These are phyloP conservation scores for Ustilago hordei DNA, from an alignment of 1,284 basidiomycete species.

Conservation along the genomic window DNA sequence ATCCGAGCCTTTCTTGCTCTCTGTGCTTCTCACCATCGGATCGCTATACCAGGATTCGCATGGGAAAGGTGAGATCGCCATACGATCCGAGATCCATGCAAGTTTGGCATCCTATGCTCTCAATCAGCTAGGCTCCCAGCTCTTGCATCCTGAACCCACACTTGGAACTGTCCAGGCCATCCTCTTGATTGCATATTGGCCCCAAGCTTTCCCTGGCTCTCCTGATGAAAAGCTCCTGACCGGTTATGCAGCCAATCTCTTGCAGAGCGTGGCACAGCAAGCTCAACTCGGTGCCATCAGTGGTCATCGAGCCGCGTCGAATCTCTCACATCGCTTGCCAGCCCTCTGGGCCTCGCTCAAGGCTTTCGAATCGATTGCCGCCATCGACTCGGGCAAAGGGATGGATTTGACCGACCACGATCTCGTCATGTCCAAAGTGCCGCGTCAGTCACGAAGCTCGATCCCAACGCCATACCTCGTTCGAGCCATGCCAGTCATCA, in stretches of 20 bases:
- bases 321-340: conserved; percentile 24
- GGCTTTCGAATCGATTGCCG: conserved; percentile 37
- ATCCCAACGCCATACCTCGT: conserved; percentile 33
- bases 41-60: conserved; percentile 36
- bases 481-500: conserved; percentile 24
- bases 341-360: conserved; percentile 28
- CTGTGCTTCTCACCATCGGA: conserved; percentile 32
- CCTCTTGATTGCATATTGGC: conserved; percentile 45
- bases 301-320: conserved; percentile 18
- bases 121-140: conserved; percentile 22
- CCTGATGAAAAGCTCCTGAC: conserved; percentile 39
- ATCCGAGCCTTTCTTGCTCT: conserved; percentile 39
- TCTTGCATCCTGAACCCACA: conserved; percentile 26
- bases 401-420: conserved; percentile 43
- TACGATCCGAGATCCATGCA: conserved; percentile 28
- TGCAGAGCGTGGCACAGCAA: conserved; percentile 26
- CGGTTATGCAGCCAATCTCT: conserved; percentile 23
- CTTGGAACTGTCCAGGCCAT: conserved; percentile 39
- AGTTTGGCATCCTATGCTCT: conserved; percentile 26
- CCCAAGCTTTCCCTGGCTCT: conserved; percentile 40
- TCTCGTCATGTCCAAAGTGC: conserved; percentile 34
- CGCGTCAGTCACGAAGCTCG: conserved; percentile 28
- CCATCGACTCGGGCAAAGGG: conserved; percentile 38
- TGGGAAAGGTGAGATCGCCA: conserved; percentile 11
- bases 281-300: conserved; percentile 7